Evolutionary conservation across 345 rosid genomes (phyloP), one percentile per base, ranked within the genome.

Genomic region (Pugionium cornutum): DNA sequence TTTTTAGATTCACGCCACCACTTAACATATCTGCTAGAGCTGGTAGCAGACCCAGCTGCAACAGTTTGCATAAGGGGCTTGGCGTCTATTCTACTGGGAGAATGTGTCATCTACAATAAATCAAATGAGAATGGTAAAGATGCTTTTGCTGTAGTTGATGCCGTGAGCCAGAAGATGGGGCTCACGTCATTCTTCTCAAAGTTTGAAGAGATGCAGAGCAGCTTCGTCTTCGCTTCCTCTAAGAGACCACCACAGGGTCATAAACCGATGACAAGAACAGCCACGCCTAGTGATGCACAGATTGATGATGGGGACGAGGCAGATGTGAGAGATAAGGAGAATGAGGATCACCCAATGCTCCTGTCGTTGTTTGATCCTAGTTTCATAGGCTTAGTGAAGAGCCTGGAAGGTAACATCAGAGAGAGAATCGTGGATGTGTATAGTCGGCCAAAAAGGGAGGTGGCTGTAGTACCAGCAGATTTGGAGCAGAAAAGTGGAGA

Each of bases 1-100:
- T 89, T 95, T 83, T 69, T 95, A 36, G 95, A 87, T 80, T 83
- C 95, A 45, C 94, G 87, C 32, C 95, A 86, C 62, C 96, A 95
- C 79, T 75, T 85, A 35, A 86, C 96, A 0, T 91, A 75, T 76
- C 74, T 95, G 41, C 91, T 91, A 32, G 97, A 87, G 72, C 64
- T 95, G 75, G 88, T 88, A 62, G 79, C 92, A 60, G 81, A 76
- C 68, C 77, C 84, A 77, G 80, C 88, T 25, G 78, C 84, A 44
- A 87, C 97, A 51, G 85, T 78, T 52, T 89, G 81, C 72, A 76
- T 66, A 47, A 83, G 84, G 65, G 96, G 99, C 31, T 77, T 95
- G 79, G 94, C 88, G 1, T 91, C 99, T 5, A 60, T 89, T 74
- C 84, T 95, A 55, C 78, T 91, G 75, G 99, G 99, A 39, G 92